Percentiles rank a stretch among this genome's conserved stretches.
Evolutionary conservation across 257 asterid species (phyloP).

Genomic region (Rhazya stricta): DNA sequence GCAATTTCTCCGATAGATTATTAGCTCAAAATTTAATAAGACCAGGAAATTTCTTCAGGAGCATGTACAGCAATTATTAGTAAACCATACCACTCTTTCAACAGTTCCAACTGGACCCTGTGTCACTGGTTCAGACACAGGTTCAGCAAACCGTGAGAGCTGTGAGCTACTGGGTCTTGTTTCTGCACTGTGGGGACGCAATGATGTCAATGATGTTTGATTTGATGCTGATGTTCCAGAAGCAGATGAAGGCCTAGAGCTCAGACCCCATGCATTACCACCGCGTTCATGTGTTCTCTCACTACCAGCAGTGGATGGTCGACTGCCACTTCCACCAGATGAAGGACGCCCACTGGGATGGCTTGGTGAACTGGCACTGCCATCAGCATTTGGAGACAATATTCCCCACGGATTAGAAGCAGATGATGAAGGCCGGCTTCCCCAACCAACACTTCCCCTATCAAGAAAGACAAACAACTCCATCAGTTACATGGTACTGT

Average conservation of each 20-base stretch:
- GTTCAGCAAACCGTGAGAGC: slow-evolving; percentile 85
- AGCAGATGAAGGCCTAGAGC: slow-evolving; percentile 93
- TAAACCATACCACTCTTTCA: slow-evolving; percentile 68
- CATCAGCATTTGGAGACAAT: slow-evolving; percentile 68
- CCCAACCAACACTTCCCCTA: slow-evolving; percentile 95
- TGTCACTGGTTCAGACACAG: slow-evolving; percentile 49
- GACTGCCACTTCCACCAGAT: slow-evolving; percentile 92
- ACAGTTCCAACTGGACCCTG: slow-evolving; percentile 54
- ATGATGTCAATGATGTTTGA: slow-evolving; percentile 55
- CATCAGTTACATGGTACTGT: slow-evolving; percentile 20
- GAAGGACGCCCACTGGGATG: slow-evolving; percentile 77
- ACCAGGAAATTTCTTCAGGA: not conserved
- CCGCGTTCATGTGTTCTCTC: slow-evolving; percentile 62
- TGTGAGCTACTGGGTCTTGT: slow-evolving; percentile 89
- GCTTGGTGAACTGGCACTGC: slow-evolving; percentile 67
- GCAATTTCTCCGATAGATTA: not conserved
- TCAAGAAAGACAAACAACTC: slow-evolving; percentile 20
- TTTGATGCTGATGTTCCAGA: slow-evolving; percentile 77
- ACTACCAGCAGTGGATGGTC: slow-evolving; percentile 92
- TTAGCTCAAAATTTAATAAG: slow-evolving; percentile 4
- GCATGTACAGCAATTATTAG: not conserved
- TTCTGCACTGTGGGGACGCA: slow-evolving; percentile 96
- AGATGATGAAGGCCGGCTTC: slow-evolving; percentile 74
- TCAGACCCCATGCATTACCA: slow-evolving; percentile 68
- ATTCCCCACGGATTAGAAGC: slow-evolving; percentile 76